Conservation (phyloP, 2,329 filamentous ascomycete species). For the Fusarium stilboides region DNA sequence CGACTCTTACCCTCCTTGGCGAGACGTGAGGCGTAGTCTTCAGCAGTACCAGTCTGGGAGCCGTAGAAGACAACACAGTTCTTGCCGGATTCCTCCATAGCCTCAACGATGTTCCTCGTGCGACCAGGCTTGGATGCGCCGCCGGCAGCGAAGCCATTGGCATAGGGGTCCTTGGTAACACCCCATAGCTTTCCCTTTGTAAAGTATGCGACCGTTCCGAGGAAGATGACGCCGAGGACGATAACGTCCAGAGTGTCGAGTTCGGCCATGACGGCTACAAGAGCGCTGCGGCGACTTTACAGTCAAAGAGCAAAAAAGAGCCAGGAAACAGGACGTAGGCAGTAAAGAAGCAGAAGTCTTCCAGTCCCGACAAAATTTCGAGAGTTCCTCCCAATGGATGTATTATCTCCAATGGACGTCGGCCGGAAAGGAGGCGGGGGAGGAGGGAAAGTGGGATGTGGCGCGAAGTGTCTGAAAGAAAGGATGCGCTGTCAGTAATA, state of each 20-base stretch:
- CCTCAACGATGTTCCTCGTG: constrained; percentile 93
- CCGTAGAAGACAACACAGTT: constrained; percentile 99
- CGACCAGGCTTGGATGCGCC: constrained; percentile 83
- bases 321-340: constrained; percentile 1
- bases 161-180: constrained; percentile 89
- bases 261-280: constrained; percentile 81
- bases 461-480: constrained; percentile 44
- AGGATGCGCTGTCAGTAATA: constrained; percentile 43
- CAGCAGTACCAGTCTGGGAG: constrained; percentile 97
- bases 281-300: constrained; percentile 26
- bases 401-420: constrained; percentile 36
- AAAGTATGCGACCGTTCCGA: constrained; percentile 95
- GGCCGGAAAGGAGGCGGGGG: constrained; percentile 50
- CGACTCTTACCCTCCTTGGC: constrained; percentile 98
- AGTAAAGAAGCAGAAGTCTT: constrained; percentile 5
- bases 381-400: constrained; percentile 24
- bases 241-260: constrained; percentile 95
- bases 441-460: constrained; percentile 42
- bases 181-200: constrained; percentile 98
- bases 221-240: constrained; percentile 86
- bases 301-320: constrained; percentile 5
- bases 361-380: constrained; percentile 18
- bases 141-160: constrained; percentile 78
- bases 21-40: constrained; percentile 96
- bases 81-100: constrained; percentile 95